A percentile compares a stretch with the other conserved stretches of the same genome.
Evolutionary conservation across 1,284 basidiomycete species (phyloP).

Genomic region (Microbotryum violaceum): DNA sequence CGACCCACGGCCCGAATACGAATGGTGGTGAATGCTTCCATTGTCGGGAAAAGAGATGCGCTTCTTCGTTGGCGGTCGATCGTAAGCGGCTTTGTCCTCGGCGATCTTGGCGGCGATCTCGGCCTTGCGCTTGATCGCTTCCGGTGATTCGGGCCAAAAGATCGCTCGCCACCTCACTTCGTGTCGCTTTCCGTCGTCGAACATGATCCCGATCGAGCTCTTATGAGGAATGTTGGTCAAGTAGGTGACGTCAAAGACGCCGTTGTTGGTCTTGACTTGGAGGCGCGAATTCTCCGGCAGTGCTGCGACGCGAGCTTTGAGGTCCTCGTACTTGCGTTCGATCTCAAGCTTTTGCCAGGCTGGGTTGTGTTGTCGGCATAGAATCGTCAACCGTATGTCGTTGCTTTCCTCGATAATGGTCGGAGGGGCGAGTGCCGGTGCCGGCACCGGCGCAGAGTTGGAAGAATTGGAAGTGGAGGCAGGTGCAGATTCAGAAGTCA

Average conservation of each 20-base stretch:
- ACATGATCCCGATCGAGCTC: conserved; percentile 64
- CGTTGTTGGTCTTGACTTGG: conserved; percentile 67
- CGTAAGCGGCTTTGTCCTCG: no score
- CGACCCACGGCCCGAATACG: no score
- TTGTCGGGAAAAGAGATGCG: no score
- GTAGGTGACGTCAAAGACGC: conserved; percentile 70
- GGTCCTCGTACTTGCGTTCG: conserved; percentile 51
- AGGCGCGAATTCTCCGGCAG: conserved; percentile 62
- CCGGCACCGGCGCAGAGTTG: background rate
- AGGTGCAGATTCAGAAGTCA: background rate
- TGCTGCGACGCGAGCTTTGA: conserved; percentile 54
- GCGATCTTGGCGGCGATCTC: no score
- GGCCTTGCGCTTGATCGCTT: no score
- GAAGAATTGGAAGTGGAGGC: background rate
- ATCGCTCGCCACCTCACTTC: no score
- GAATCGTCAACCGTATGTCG: conserved; percentile 18
- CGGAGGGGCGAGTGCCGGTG: background rate
- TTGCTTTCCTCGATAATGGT: conserved; percentile 10
- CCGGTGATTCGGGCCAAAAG: no score
- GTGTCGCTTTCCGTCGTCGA: conserved; percentile 51
- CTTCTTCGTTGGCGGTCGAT: no score
- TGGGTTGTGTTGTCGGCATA: conserved; percentile 30
- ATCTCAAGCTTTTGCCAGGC: conserved; percentile 65
- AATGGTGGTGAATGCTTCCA: no score
- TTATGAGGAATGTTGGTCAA: conserved; percentile 60